A percentile compares a stretch with the other conserved stretches of the same genome.
These are phyloP conservation scores for Termitomyces sp. DNA, from an alignment of 768 basidiomycete genomes.

Conservation along the genomic window DNA sequence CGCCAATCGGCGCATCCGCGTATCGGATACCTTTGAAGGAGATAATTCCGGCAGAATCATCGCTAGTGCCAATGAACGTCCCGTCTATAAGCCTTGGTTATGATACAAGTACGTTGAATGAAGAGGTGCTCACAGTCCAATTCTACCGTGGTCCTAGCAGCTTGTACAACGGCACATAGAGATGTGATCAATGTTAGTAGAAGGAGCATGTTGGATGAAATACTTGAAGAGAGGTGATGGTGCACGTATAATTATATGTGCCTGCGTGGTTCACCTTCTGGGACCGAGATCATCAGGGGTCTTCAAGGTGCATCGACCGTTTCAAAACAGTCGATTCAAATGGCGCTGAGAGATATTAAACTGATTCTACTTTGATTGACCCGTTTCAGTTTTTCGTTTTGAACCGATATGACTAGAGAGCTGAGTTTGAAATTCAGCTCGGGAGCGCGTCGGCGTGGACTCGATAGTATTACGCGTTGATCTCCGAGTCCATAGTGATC, in stretches of 20 bases:
- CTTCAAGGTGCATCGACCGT: too few species aligned
- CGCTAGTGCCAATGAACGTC: constrained; percentile 32
- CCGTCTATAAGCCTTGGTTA: constrained; percentile 15
- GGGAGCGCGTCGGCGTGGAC: too few species aligned
- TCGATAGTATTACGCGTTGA: too few species aligned
- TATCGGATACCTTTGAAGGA: constrained; percentile 42
- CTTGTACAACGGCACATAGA: background rate
- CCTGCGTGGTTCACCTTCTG: background rate
- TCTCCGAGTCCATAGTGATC: too few species aligned
- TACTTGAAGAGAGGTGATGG: constrained; percentile 1
- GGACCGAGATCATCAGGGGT: background rate
- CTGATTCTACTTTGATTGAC: too few species aligned
- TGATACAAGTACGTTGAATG: background rate
- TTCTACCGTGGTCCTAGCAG: background rate
- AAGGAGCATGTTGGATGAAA: background rate
- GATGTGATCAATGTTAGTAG: background rate
- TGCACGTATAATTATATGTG: background rate
- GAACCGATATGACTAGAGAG: too few species aligned
- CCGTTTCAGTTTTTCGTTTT: too few species aligned
- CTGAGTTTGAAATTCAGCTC: too few species aligned
- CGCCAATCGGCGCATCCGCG: constrained; percentile 41
- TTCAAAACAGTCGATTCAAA: too few species aligned
- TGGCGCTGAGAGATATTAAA: too few species aligned
- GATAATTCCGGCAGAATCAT: constrained; percentile 30
- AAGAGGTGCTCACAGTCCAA: background rate